Base-by-base conservation (phyloP, 2,329 filamentous ascomycete species). In the Madurella mycetomatis region DNA sequence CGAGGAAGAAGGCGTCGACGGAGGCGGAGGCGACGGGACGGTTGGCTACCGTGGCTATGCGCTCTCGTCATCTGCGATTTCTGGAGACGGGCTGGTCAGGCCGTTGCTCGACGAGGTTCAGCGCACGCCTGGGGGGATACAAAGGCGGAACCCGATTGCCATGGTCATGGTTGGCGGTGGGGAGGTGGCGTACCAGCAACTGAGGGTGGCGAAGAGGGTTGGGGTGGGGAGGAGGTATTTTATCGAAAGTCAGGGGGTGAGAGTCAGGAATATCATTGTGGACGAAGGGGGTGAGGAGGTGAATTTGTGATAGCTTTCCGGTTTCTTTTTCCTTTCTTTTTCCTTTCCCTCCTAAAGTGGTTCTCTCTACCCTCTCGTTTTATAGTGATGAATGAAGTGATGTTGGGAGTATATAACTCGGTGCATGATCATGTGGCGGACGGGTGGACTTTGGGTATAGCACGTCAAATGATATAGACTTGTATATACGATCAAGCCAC, bases 151-250 rank as follows among this genome's bases (percentile, higher is more conserved):
- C 64, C 86, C 85, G 2, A 86, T 97, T 39, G 83, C 88, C 12
- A 84, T 96, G 81, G 79, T 95, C 40, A 88, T 97, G 81, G 81
- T 95, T 17, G 83, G 83, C 0, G 90, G 88, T 0, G 86, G 85
- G 0, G 77, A 84, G 9, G 76, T 79, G 53, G 82, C 82, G 11
- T 87, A 90, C 62, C 77, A 79, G 30, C 71, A 85, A 53, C 75
- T 96, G 32, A 76, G 72, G 41, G 72, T 74, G 43, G 84, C 87
- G n/a, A 78, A 75, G 51, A 85, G 83, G 3, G 70, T 96, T 2
- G 91, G 90, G 0, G 73, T 96, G 57, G 82, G 88, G 65, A 80
- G 91, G 67, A 77, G 89, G 64, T 96, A 91, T 70, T 83, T 83
- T 65, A 84, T 96, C 42, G 83, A 87, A 66, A 95, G 90, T 59